Evolutionary conservation across 2,329 filamentous ascomycete genomes (phyloP), one percentile per base, ranked within the genome.

Genomic region (Talaromyces piceae): DNA sequence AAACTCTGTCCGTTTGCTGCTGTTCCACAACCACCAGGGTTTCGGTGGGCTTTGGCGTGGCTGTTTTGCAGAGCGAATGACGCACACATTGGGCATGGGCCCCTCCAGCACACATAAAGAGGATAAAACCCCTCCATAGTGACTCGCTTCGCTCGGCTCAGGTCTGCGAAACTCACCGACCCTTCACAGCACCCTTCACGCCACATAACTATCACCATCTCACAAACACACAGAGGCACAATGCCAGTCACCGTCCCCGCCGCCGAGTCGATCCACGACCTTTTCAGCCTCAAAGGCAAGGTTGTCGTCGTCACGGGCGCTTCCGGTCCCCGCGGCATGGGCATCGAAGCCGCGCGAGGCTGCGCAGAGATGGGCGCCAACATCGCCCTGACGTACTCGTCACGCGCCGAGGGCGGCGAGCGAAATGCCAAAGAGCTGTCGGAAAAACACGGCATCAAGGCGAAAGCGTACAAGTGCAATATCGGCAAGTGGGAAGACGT

Each of bases 381-480:
- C 65, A 66, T 84, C 30, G 81, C 81, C 64, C 77, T 84, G 67
- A 91, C 86, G 59, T 84, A 85, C 71, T 68, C 80, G 55, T 82
- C 80, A 12, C 79, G 81, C 46, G 70, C 77, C 1, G 71, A 79
- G 52, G 82, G 82, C 46, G 82, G 79, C 54, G 77, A 83, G 71
- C 81, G 81, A 74, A 85, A 84, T 71, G 81, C 80, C 54, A 76
- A 80, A 66, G 80, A 83, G 62, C 73, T 85, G 45, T 50, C 64
- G 41, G 73, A 79, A 59, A 75, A 75, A 59, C 84, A 82, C 69
- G 81, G 81, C 57, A 71, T 84, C 68, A 84, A 83, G 72, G 75
- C 74, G 67, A 84, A 83, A 72, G 79, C 82, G 54, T 86, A 85
- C 79, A 82, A 85, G 73, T 78, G 76, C 70, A 71, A 82, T 63